Evolutionary conservation across 805 yeast genomes (phyloP).

Genomic region (Nakazawaea ishiwadae): DNA sequence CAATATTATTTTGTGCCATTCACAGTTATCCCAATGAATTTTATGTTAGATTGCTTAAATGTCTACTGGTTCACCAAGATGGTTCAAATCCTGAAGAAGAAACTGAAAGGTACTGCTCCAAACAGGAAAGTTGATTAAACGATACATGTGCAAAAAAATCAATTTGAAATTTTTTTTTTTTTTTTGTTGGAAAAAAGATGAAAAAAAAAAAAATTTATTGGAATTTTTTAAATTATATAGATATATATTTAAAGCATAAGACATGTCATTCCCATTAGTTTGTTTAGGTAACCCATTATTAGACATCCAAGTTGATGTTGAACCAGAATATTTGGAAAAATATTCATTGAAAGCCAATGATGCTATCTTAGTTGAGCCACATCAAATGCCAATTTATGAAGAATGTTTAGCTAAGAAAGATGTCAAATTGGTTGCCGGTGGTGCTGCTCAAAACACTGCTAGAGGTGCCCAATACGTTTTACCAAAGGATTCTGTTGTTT

Average conservation of each 20-base stretch:
- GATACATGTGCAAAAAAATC: not conserved
- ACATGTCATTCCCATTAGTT: constrained; percentile 64
- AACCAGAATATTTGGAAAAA: constrained; percentile 63
- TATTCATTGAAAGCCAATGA: constrained; percentile 86
- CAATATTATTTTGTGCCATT: constrained; percentile 41
- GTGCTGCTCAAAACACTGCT: constrained; percentile 99
- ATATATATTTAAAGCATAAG: not conserved
- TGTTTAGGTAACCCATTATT: constrained; percentile 91
- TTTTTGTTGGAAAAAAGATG: not conserved
- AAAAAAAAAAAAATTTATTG: no score
- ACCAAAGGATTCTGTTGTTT: constrained; percentile 77
- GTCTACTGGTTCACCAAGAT: constrained; percentile 86
- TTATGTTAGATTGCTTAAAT: constrained; percentile 64
- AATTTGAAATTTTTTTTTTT: not conserved
- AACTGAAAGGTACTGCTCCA: constrained; percentile 20
- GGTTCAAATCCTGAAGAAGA: constrained; percentile 67
- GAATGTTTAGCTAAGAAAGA: constrained; percentile 63
- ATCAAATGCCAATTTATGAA: constrained; percentile 80
- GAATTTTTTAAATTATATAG: no score
- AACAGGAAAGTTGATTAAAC: constrained; percentile 3
- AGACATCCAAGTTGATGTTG: constrained; percentile 79
- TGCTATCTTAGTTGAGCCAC: constrained; percentile 81
- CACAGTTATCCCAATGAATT: constrained; percentile 51
- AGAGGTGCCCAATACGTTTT: constrained; percentile 95
- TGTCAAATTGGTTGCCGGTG: constrained; percentile 86